These are phyloP conservation scores for Cercospora citrullina DNA, from an alignment of 2,329 filamentous ascomycete species.

Conservation along the genomic window DNA sequence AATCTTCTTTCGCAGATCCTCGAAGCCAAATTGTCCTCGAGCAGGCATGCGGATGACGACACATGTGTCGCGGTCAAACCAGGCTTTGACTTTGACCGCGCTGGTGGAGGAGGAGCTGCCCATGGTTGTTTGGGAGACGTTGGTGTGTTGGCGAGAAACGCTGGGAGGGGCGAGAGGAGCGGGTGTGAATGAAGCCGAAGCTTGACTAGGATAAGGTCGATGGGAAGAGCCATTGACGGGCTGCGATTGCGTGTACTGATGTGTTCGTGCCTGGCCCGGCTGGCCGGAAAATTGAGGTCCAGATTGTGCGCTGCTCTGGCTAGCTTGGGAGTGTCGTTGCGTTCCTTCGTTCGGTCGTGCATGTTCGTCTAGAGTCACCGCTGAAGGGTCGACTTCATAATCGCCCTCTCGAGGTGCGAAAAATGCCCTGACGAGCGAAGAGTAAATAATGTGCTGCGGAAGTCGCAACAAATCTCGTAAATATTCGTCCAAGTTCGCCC, in stretches of 20 bases:
- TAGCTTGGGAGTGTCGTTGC: conserved; percentile 52
- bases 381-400: conserved; percentile 81
- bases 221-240: conserved; percentile 7
- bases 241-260: conserved; percentile 33
- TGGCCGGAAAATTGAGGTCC: conserved; percentile 26
- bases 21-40: conserved; percentile 66
- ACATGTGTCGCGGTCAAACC: conserved; percentile 80
- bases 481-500: conserved; percentile 92
- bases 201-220: conserved; percentile 10
- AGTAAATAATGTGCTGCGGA: conserved; percentile 79
- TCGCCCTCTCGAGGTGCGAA: conserved; percentile 89
- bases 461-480: conserved; percentile 87
- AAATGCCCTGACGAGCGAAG: conserved; percentile 82
- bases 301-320: conserved; percentile 31
- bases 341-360: conserved; percentile 70
- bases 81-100: conserved; percentile 85
- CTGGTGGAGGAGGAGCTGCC: conserved; percentile 30
- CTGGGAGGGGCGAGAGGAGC: conserved; percentile 1
- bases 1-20: conserved; percentile 79
- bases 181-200: conserved; percentile 5
- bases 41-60: conserved; percentile 86
- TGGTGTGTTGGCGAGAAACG: conserved; percentile 11
- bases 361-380: conserved; percentile 56
- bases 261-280: conserved; percentile 27
- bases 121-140: conserved; percentile 20